Evolutionary conservation across 192 early-diverging fungal genomes (phyloP), one percentile per base, ranked within the genome.

Genomic region (Coemansia sp.): DNA sequence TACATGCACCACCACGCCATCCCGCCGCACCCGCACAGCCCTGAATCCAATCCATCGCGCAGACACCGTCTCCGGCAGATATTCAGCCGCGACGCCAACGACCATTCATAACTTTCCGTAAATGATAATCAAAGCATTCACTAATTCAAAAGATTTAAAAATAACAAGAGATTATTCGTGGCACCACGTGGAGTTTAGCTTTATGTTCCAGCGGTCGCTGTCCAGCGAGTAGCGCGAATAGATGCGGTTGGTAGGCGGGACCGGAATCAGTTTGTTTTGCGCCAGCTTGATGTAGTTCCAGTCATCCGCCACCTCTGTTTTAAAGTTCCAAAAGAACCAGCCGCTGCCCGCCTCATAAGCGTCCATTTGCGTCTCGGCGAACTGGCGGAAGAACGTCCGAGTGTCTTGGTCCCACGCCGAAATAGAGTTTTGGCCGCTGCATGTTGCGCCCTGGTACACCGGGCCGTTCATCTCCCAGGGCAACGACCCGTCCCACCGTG

Each of bases 261-360:
- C 65, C 5, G 88, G 89, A 50, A 89, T 72, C 67, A 87, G 84
- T 1, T 86, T 87, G 54, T 84, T 67, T 37, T 86, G 71, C 9
- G 85, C 87, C n/a, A 88, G 82, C 59, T 86, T 81, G 7, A 89
- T 86, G 54, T 91, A 91, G 51, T 88, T 86, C 89, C 89, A 91
- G 50, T 87, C 83, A 15, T 87, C 87, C 15, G 87, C 86, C 11
- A 77, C 66, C 29, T 91, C 88, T 0, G 89, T 86, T 70, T 89
- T 91, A 64, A 88, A 91, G 62, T 87, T 89, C 89, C 89, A 91
- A 38, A 84, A 91, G 64, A 87, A 86, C 88, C 89, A 91, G 0
- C 88, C 89, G 51, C 82, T 69, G 10, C 85, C 80, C n/a, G 62
- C 64, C 65, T 90, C 87, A 58, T 86, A 91, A 0, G 90, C 84